Percentiles rank a stretch among this genome's conserved stretches.
Conservation (phyloP, 169 alveolate species). For the Condylostoma magnum region DNA sequence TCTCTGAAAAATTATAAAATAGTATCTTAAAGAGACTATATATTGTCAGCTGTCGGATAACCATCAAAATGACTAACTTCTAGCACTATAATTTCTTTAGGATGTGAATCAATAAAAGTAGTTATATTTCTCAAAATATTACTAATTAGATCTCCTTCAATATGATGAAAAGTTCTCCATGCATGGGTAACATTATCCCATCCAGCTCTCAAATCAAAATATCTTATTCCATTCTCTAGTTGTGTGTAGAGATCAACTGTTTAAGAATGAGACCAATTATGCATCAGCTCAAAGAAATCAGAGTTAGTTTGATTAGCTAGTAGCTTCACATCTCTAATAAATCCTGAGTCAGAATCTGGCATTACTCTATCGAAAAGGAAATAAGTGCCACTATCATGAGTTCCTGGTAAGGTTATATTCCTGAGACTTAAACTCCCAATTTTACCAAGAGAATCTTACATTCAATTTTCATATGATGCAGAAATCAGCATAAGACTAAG, state of each 20-base stretch:
- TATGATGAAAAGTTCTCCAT: constrained; percentile 1
- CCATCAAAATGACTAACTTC: constrained; percentile 8
- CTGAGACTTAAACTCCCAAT: not conserved
- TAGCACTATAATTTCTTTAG: constrained; percentile 17
- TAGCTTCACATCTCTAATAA: too few relatives aligned
- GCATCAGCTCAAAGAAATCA: too few relatives aligned
- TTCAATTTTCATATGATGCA: too few relatives aligned
- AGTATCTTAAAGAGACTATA: not conserved
- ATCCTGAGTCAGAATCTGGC: not conserved
- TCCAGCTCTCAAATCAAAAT: constrained; percentile 14
- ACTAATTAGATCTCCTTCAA: not conserved
- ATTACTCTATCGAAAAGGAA: not conserved
- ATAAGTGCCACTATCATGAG: constrained; percentile 28
- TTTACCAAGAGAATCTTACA: not conserved
- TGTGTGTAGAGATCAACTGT: too few relatives aligned
- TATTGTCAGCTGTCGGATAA: not conserved
- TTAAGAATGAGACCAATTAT: too few relatives aligned
- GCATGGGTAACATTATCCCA: not conserved
- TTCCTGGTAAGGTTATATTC: constrained; percentile 22
- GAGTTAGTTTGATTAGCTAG: too few relatives aligned
- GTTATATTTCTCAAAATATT: not conserved
- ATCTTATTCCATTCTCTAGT: constrained; percentile 9
- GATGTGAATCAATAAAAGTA: not conserved
- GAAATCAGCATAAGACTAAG: too few relatives aligned
- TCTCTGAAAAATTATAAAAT: not conserved